A percentile compares a stretch with the other conserved stretches of the same genome.
These are phyloP conservation scores for Solanum hybrid DNA, from an alignment of 305 asterid genomes.

Conservation along the genomic window DNA sequence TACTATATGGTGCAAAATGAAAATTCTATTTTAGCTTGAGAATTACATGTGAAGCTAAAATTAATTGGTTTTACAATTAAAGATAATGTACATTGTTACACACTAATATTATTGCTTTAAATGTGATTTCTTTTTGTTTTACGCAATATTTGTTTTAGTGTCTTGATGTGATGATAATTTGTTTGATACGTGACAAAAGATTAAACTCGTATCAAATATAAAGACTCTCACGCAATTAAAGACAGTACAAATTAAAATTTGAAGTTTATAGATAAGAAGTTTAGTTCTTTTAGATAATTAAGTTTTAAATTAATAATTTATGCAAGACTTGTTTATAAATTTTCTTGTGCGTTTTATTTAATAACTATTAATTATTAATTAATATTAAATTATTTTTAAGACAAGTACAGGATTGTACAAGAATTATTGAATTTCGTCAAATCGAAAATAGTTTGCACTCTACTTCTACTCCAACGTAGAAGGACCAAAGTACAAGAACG, in stretches of 20 bases:
- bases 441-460: neutral
- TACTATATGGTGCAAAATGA: neutral
- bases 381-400: neutral
- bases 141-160: neutral
- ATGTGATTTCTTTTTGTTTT: neutral
- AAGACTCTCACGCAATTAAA: neutral
- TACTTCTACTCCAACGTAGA: neutral
- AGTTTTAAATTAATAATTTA: neutral
- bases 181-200: neutral
- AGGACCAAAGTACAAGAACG: neutral
- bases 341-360: neutral
- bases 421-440: neutral
- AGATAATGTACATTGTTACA: neutral
- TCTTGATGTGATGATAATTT: neutral
- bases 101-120: neutral
- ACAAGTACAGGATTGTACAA: neutral
- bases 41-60: neutral
- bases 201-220: neutral
- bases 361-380: neutral
- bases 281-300: neutral
- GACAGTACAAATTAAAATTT: neutral
- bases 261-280: neutral
- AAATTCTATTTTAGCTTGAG: neutral
- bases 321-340: neutral
- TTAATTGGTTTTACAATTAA: neutral